These are phyloP conservation scores for Psophocarpus tetragonolobus DNA, from an alignment of 306 rosid genomes.

Conservation along the genomic window DNA sequence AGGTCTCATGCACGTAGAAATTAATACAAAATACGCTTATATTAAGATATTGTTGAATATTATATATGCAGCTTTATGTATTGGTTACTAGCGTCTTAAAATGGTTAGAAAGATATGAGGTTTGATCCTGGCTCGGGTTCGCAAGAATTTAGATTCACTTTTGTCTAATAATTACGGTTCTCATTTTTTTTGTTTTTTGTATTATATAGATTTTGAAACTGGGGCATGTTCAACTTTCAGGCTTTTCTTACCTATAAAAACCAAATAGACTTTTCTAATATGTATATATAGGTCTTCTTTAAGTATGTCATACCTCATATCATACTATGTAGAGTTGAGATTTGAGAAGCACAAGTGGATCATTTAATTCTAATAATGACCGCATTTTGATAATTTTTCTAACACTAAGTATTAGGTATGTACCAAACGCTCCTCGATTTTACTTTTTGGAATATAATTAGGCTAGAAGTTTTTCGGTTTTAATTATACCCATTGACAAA, in stretches of 20 bases:
- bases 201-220: not conserved
- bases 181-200: no score
- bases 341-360: not conserved
- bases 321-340: not conserved
- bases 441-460: not conserved
- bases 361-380: not conserved
- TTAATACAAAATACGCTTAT: no score
- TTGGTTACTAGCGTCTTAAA: not conserved
- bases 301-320: not conserved
- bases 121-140: not conserved
- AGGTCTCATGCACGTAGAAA: not conserved
- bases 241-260: not conserved
- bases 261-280: not conserved
- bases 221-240: not conserved
- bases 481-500: slow-evolving; percentile 3
- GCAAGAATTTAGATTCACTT: not conserved
- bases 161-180: no score
- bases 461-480: not conserved
- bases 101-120: not conserved
- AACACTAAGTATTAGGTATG: slow-evolving; percentile 12
- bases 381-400: not conserved
- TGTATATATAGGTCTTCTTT: not conserved
- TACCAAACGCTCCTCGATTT: slow-evolving; percentile 13
- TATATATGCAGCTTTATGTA: not conserved
- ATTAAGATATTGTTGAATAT: not conserved